Percentiles rank a stretch among this genome's conserved stretches.
phyloP scores from a whole-genome alignment of 352 stramenopile genomes.

The Globisporangium carolinianum region DNA sequence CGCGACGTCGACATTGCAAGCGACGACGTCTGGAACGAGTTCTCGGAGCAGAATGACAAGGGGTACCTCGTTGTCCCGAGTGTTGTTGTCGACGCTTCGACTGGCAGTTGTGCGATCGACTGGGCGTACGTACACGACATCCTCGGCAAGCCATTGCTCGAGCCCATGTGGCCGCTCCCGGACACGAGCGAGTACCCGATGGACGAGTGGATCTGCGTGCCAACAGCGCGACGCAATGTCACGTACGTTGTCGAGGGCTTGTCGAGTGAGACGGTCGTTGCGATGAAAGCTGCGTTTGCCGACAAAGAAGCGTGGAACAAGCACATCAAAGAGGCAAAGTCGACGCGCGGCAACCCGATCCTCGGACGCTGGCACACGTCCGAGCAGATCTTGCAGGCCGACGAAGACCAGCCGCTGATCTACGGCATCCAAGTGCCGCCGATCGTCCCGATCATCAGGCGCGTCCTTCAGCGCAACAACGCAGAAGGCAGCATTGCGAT shows the following conservation, averaged over 20 bases:
- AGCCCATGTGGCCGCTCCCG: slow-evolving; percentile 63
- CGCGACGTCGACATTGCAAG: slow-evolving; percentile 55
- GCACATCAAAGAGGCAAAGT: slow-evolving; percentile 61
- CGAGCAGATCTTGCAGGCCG: slow-evolving; percentile 50
- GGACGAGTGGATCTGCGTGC: slow-evolving; percentile 71
- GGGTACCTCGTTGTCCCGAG: slow-evolving; percentile 77
- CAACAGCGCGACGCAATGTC: slow-evolving; percentile 57
- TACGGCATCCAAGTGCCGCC: slow-evolving; percentile 64
- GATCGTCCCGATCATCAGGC: slow-evolving; percentile 76
- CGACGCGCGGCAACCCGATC: slow-evolving; percentile 61
- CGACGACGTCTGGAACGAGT: slow-evolving; percentile 69
- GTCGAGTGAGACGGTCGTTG: slow-evolving; percentile 30
- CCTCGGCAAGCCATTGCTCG: slow-evolving; percentile 49
- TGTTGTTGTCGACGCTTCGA: slow-evolving; percentile 3
- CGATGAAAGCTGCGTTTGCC: slow-evolving; percentile 36
- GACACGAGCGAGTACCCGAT: slow-evolving; percentile 8
- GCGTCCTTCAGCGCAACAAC: slow-evolving; percentile 75
- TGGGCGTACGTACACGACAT: slow-evolving; percentile 66
- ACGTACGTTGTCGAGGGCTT: slow-evolving; percentile 57
- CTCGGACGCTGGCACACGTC: slow-evolving; percentile 70
- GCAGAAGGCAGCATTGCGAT: slow-evolving; percentile 51
- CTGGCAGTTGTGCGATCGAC: slow-evolving; percentile 25
- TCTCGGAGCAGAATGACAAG: slow-evolving; percentile 85
- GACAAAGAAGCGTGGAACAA: slow-evolving; percentile 39
- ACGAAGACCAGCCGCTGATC: slow-evolving; percentile 51